Evolutionary conservation across 352 stramenopile genomes (phyloP).

Genomic region (Phytophthora cactorum): DNA sequence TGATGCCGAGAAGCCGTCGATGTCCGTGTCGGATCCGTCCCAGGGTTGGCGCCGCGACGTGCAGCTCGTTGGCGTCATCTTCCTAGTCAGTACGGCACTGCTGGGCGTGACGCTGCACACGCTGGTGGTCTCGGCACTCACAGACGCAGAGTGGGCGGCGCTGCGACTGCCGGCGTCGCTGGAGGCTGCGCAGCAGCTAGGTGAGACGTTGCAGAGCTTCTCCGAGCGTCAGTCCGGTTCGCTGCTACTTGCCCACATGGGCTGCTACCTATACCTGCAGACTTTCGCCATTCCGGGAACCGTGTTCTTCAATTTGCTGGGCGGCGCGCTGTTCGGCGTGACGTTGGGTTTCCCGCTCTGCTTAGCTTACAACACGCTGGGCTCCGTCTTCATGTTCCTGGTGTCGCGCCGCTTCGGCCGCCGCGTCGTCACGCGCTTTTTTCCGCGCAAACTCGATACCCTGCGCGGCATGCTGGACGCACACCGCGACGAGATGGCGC

Average conservation of each 20-base stretch:
- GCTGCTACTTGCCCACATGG: conserved; percentile 71
- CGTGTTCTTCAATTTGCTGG: conserved; percentile 83
- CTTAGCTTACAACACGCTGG: conserved; percentile 82
- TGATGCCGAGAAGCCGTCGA: conserved; percentile 8
- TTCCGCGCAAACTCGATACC: conserved; percentile 52
- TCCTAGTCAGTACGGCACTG: conserved; percentile 42
- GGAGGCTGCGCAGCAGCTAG: conserved; percentile 63
- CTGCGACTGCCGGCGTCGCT: conserved; percentile 71
- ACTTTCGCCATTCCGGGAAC: conserved; percentile 84
- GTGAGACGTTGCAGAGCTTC: conserved; percentile 66
- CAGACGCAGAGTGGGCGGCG: conserved; percentile 54
- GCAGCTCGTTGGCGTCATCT: conserved; percentile 50
- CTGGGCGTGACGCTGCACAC: conserved; percentile 51
- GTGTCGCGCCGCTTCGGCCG: conserved; percentile 66
- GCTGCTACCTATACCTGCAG: conserved; percentile 81
- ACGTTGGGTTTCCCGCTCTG: conserved; percentile 76
- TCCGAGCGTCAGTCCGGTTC: conserved; percentile 42
- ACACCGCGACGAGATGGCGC: conserved; percentile 74
- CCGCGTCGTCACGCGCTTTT: conserved; percentile 60
- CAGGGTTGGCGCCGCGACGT: conserved; percentile 61
- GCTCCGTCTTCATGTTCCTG: conserved; percentile 79
- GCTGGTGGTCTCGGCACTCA: conserved; percentile 65
- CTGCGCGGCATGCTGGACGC: conserved; percentile 64
- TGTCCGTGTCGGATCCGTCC: not conserved
- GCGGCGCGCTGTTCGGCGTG: conserved; percentile 76